These are phyloP conservation scores for Magnusiomyces tetraspermus DNA, from an alignment of 1,139 yeast genomes.

Conservation along the genomic window DNA sequence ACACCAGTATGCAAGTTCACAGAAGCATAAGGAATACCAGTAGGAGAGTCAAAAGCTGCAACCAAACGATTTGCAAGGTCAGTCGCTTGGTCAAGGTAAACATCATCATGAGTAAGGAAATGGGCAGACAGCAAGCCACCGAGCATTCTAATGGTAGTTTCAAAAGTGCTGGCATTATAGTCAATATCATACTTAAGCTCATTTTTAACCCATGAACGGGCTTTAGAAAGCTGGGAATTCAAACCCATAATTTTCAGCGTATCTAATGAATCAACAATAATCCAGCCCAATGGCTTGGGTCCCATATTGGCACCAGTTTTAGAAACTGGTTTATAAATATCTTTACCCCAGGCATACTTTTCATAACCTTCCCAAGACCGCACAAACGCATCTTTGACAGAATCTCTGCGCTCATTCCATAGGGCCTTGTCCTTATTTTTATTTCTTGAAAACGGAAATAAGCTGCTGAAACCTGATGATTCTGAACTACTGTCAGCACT, in stretches of 20 bases:
- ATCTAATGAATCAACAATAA: slow-evolving; percentile 82
- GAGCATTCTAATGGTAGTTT: slow-evolving; percentile 86
- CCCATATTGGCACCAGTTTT: slow-evolving; percentile 70
- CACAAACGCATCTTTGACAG: slow-evolving; percentile 55
- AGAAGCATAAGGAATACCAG: slow-evolving; percentile 71
- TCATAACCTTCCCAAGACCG: slow-evolving; percentile 77
- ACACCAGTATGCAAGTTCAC: slow-evolving; percentile 57
- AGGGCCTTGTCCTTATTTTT: slow-evolving; percentile 13
- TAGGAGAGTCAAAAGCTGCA: slow-evolving; percentile 54
- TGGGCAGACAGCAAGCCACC: slow-evolving; percentile 85
- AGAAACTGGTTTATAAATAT: slow-evolving; percentile 53
- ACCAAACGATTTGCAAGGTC: slow-evolving; percentile 50
- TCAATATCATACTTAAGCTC: slow-evolving; percentile 54
- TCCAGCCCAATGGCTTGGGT: slow-evolving; percentile 84
- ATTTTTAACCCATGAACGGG: slow-evolving; percentile 65
- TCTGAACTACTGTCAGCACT: too few relatives aligned
- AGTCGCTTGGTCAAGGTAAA: slow-evolving; percentile 69
- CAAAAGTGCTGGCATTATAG: slow-evolving; percentile 73
- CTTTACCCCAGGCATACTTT: slow-evolving; percentile 75
- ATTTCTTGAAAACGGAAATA: not conserved
- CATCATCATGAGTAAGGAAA: slow-evolving; percentile 57
- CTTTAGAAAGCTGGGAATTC: slow-evolving; percentile 51
- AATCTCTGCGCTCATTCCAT: slow-evolving; percentile 44
- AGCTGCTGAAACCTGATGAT: not conserved
- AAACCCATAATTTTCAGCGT: slow-evolving; percentile 77